Conservation (phyloP, 345 rosid genomes). For the Euclidium syriacum region DNA sequence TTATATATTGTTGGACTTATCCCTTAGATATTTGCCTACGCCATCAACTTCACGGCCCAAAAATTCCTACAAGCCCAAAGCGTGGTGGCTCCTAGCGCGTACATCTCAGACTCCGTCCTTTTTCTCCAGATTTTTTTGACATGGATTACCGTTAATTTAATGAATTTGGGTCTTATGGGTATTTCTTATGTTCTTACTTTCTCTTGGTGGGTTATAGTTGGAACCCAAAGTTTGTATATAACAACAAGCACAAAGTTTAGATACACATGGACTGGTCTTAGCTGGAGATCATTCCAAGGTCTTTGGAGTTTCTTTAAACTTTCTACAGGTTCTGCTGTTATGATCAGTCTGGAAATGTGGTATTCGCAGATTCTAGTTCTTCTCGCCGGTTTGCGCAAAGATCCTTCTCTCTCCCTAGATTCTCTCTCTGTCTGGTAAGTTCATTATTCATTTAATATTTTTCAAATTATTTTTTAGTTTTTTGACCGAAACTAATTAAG, state of each 20-base stretch:
- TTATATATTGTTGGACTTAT: conserved; percentile 52
- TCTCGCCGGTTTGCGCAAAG: conserved; percentile 52
- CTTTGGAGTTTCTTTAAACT: conserved; percentile 48
- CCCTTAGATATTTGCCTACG: conserved; percentile 60
- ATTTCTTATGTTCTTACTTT: no score
- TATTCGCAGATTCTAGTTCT: conserved; percentile 56
- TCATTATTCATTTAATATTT: no score
- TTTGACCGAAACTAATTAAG: no score
- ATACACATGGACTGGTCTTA: conserved; percentile 54
- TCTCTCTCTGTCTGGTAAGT: conserved; percentile 61
- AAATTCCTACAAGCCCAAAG: conserved; percentile 53
- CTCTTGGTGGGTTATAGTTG: conserved; percentile 69
- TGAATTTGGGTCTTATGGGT: conserved; percentile 44
- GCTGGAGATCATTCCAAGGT: conserved; percentile 47
- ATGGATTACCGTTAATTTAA: conserved; percentile 41
- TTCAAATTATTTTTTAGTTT: no score
- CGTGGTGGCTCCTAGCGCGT: conserved; percentile 50
- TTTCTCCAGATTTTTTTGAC: conserved; percentile 39
- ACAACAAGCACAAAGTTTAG: conserved; percentile 34
- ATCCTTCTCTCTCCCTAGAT: conserved; percentile 56
- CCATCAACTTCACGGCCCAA: conserved; percentile 54
- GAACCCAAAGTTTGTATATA: conserved; percentile 47
- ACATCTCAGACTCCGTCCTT: conserved; percentile 42
- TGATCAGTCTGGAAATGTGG: conserved; percentile 80
- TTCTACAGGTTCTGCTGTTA: conserved; percentile 76